A percentile compares a stretch with the other conserved stretches of the same genome.
Evolutionary conservation across 225 moss, liverwort and hornwort species (phyloP).

Genomic region (Neckera pumila): DNA sequence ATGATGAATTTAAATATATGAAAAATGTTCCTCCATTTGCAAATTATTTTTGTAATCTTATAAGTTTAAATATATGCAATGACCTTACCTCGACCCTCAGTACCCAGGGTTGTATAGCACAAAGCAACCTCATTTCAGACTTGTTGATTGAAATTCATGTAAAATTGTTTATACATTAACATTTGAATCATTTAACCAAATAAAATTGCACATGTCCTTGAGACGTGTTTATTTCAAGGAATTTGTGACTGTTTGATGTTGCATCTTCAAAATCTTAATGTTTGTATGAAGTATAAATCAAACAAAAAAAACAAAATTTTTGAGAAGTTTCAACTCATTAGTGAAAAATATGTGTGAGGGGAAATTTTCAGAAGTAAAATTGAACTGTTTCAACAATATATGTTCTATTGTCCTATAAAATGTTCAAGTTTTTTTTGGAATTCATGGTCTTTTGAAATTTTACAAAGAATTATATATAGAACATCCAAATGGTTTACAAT

Average conservation of each 20-base stretch:
- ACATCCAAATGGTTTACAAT: neutral
- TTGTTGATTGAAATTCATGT: neutral
- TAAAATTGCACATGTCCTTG: neutral
- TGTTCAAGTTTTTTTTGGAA: neutral
- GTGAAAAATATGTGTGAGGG: neutral
- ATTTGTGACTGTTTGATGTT: neutral
- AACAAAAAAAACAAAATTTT: neutral
- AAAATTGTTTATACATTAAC: neutral
- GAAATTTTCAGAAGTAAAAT: rapidly evolving
- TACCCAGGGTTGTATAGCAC: rapidly evolving
- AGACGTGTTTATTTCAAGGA: neutral
- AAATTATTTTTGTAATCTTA: neutral
- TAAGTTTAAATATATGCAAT: neutral
- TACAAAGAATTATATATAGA: neutral
- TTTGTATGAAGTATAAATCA: rapidly evolving
- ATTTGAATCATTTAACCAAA: neutral
- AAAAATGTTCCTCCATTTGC: neutral
- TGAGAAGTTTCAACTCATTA: neutral
- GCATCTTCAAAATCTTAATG: no score
- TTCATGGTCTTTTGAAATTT: neutral
- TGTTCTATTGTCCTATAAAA: neutral
- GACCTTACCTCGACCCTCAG: neutral
- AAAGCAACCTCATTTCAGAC: neutral
- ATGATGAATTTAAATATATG: no score
- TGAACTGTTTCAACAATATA: rapidly evolving